Evolutionary conservation across 768 basidiomycete species (phyloP).

Genomic region (Phylloporus sp.): DNA sequence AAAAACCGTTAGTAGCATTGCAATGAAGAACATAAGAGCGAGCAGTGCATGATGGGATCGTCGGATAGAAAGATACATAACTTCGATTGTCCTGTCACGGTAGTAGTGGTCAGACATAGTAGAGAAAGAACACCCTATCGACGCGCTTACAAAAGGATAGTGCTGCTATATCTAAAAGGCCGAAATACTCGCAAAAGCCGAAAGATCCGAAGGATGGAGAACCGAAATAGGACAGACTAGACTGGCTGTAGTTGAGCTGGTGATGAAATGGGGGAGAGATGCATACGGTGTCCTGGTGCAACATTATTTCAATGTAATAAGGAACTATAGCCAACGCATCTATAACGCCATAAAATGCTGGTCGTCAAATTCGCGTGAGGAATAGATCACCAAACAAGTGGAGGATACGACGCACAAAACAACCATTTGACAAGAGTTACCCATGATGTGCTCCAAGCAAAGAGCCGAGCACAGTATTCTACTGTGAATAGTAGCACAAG

Average conservation of each 20-base stretch:
- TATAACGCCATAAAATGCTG: conserved; percentile 81
- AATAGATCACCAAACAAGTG: not conserved
- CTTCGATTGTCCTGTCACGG: conserved; percentile 69
- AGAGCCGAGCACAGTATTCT: conserved; percentile 69
- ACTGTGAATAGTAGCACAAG: conserved; percentile 83
- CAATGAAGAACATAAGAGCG: conserved; percentile 84
- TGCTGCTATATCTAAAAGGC: conserved; percentile 82
- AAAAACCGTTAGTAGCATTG: conserved; percentile 84
- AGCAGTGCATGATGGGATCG: conserved; percentile 84
- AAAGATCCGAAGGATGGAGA: conserved; percentile 88
- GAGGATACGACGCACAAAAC: conserved; percentile 47
- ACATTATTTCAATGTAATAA: conserved; percentile 81
- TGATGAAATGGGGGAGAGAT: conserved; percentile 1
- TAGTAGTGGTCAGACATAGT: conserved; percentile 1
- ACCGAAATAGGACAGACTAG: conserved; percentile 82
- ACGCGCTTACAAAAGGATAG: conserved; percentile 69
- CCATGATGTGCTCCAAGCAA: conserved; percentile 77
- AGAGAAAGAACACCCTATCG: not conserved
- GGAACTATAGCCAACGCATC: conserved; percentile 84
- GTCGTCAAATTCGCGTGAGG: conserved; percentile 4
- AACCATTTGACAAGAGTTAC: conserved; percentile 58
- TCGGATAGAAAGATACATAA: conserved; percentile 87
- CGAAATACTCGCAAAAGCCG: conserved; percentile 85
- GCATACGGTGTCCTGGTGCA: conserved; percentile 82
- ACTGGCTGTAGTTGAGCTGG: not conserved